These are phyloP conservation scores for Pterulicium gracile DNA, from an alignment of 1,284 basidiomycete genomes.

Conservation along the genomic window DNA sequence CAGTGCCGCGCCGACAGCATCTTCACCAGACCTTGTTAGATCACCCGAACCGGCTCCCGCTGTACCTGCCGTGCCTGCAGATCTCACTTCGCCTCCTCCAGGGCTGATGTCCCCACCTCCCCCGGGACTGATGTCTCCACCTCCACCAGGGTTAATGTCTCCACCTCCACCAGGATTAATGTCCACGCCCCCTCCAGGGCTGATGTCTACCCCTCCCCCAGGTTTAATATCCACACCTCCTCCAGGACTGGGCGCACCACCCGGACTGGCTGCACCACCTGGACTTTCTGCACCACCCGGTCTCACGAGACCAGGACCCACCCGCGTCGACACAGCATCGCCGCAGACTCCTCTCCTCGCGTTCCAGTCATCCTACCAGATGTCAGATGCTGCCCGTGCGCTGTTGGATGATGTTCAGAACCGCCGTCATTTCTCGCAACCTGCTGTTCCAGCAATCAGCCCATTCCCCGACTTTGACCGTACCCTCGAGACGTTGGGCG, in stretches of 20 bases:
- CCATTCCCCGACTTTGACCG: conserved; percentile 89
- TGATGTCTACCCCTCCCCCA: no score
- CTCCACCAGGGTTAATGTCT: no score
- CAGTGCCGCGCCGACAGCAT: conserved; percentile 25
- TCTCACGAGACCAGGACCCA: conserved; percentile 39
- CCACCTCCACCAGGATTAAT: no score
- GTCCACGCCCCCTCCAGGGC: no score
- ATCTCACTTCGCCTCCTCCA: no score
- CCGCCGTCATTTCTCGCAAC: conserved; percentile 45
- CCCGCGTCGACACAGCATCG: conserved; percentile 37
- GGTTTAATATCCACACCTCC: no score
- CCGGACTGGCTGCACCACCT: conserved; percentile 19
- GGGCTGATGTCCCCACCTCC: no score
- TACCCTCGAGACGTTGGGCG: conserved; percentile 58
- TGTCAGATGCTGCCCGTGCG: conserved; percentile 76
- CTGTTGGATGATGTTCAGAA: conserved; percentile 77
- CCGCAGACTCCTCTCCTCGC: conserved; percentile 45
- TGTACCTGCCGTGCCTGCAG: conserved; percentile 21
- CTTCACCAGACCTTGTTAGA: conserved; percentile 32
- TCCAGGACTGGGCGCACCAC: conserved; percentile 35
- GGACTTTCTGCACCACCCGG: conserved; percentile 62
- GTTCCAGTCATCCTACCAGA: conserved; percentile 68
- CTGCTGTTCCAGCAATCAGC: conserved; percentile 37
- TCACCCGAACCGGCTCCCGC: conserved; percentile 32
- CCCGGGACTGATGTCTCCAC: no score